Conservation (phyloP, 1,284 basidiomycete species). For the Pisolithus thermaeus region DNA sequence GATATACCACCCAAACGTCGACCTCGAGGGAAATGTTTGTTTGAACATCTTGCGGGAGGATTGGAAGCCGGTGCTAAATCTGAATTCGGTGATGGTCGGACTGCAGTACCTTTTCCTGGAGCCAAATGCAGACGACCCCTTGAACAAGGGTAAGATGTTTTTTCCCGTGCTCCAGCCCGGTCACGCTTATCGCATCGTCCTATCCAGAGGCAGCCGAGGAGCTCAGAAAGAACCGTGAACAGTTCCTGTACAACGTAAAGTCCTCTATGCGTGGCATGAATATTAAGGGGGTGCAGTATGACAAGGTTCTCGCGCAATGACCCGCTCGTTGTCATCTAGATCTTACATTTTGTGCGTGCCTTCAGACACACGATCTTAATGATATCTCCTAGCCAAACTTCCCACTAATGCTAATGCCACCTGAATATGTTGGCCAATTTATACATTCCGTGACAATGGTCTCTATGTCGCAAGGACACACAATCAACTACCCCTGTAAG, state of each 20-base stretch:
- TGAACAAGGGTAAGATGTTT: conserved; percentile 86
- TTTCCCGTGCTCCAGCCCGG: too few relatives aligned
- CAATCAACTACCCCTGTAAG: conserved; percentile 77
- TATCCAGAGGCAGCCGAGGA: conserved; percentile 89
- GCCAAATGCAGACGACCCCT: conserved; percentile 96
- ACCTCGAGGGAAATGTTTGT: conserved; percentile 95
- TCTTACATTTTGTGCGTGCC: neutral
- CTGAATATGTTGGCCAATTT: conserved; percentile 4
- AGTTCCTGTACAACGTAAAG: conserved; percentile 80
- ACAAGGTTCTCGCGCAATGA: conserved; percentile 58
- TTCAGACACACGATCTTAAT: neutral
- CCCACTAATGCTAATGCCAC: conserved; percentile 2
- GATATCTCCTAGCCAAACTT: neutral
- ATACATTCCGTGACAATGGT: neutral
- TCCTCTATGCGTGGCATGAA: conserved; percentile 73
- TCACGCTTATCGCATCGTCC: conserved; percentile 12
- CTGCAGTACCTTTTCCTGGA: conserved; percentile 98
- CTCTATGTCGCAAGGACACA: neutral
- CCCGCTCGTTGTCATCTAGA: neutral
- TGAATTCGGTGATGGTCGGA: conserved; percentile 97
- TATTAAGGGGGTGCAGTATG: conserved; percentile 75
- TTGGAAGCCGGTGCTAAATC: conserved; percentile 98
- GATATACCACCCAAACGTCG: conserved; percentile 99
- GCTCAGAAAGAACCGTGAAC: conserved; percentile 76
- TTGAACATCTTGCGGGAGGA: conserved; percentile 98